Evolutionary conservation across 2,329 filamentous ascomycete genomes (phyloP).

Genomic region (Fusarium incarnatum): DNA sequence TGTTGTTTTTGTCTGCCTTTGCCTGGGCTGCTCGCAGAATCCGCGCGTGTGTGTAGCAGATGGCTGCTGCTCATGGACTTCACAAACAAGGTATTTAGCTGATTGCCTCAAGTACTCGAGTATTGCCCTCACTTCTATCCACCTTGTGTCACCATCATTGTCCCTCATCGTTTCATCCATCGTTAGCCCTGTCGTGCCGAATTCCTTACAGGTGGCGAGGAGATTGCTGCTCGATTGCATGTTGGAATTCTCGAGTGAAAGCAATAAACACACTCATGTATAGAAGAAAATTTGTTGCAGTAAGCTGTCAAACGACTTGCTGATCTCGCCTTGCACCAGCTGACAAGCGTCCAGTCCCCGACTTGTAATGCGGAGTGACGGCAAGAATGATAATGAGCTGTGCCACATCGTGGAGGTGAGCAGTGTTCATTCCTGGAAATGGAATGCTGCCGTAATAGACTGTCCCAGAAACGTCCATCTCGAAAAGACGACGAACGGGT

Average conservation of each 20-base stretch:
- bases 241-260: not conserved
- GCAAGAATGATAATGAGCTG: not conserved
- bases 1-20: not conserved
- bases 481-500: not conserved
- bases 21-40: not conserved
- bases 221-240: not conserved
- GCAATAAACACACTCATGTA: not conserved
- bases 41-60: not conserved
- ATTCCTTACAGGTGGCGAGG: not conserved
- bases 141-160: not conserved
- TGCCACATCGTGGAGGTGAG: not conserved
- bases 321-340: not conserved
- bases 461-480: not conserved
- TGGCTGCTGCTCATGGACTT: not conserved
- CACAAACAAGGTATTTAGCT: not conserved
- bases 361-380: not conserved
- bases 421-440: not conserved
- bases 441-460: fast-evolving
- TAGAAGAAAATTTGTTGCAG: not conserved
- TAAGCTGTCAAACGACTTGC: not conserved
- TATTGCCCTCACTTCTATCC: not conserved
- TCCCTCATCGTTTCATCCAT: not conserved
- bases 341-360: not conserved
- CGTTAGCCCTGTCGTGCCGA: not conserved
- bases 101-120: not conserved